Evolutionary conservation across 2,329 filamentous ascomycete genomes (phyloP).

Genomic region (Xylariomycetidae sp.): DNA sequence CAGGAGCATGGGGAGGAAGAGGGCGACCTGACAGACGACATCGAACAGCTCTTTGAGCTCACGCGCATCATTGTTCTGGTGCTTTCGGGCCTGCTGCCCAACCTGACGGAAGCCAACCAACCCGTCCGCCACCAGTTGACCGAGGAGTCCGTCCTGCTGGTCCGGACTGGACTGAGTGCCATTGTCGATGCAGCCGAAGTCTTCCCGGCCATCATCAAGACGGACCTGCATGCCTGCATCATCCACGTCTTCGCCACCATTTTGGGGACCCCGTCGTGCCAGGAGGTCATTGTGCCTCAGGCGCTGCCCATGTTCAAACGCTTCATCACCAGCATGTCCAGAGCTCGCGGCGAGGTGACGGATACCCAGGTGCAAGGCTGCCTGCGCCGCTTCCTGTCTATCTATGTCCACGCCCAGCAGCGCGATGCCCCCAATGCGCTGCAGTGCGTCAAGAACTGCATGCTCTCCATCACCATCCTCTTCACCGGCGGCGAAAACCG

Average conservation of each 20-base stretch:
- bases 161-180: constrained; percentile 75
- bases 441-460: constrained; percentile 84
- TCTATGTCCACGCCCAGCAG: constrained; percentile 70
- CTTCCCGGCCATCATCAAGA: constrained; percentile 94
- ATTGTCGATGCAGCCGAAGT: constrained; percentile 92
- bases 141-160: constrained; percentile 77
- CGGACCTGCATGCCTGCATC: constrained; percentile 92
- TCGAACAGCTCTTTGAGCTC: constrained; percentile 94
- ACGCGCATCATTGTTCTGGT: constrained; percentile 95
- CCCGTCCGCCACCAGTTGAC: constrained; percentile 70
- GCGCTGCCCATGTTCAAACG: constrained; percentile 86
- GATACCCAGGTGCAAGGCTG: constrained; percentile 73
- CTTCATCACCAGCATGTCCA: constrained; percentile 73
- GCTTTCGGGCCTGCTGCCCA: constrained; percentile 79
- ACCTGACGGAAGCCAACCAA: constrained; percentile 61
- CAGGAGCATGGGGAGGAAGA: constrained; percentile 60
- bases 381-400: constrained; percentile 73
- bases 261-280: constrained; percentile 78
- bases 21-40: constrained; percentile 85
- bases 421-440: constrained; percentile 70
- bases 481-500: constrained; percentile 74
- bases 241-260: constrained; percentile 95
- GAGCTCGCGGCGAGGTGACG: constrained; percentile 40
- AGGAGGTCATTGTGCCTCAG: constrained; percentile 82
- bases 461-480: constrained; percentile 82